Conservation (phyloP, 352 stramenopile species). For the Aphanomyces euteiches region DNA sequence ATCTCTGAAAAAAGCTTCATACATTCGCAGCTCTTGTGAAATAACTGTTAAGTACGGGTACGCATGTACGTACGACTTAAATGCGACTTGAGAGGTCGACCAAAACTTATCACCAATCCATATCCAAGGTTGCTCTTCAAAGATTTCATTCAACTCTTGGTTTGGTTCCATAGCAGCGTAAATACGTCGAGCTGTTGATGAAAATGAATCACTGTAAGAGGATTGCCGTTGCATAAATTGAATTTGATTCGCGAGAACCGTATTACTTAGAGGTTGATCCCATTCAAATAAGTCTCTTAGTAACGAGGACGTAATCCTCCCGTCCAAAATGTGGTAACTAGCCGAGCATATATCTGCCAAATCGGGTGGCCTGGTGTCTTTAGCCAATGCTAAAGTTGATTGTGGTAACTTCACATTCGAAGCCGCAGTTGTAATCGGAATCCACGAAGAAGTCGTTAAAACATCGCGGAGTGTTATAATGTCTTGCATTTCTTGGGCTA, state of each 20-base stretch:
- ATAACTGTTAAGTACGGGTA: constrained; percentile 63
- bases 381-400: constrained; percentile 45
- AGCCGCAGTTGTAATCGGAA: constrained; percentile 44
- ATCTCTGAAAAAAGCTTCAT: constrained; percentile 54
- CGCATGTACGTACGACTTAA: constrained; percentile 47
- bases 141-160: background rate
- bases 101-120: constrained; percentile 65
- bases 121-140: constrained; percentile 43
- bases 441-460: constrained; percentile 52
- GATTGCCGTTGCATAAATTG: constrained; percentile 31
- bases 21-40: constrained; percentile 60
- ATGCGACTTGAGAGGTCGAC: constrained; percentile 47
- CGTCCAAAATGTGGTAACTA: constrained; percentile 57
- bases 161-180: constrained; percentile 37
- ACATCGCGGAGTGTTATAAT: constrained; percentile 46
- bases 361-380: constrained; percentile 39
- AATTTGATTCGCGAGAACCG: constrained; percentile 49
- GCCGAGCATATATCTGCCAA: constrained; percentile 59
- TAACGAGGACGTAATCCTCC: constrained; percentile 41
- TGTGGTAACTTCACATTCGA: constrained; percentile 43
- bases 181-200: constrained; percentile 30
- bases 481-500: constrained; percentile 49
- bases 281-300: constrained; percentile 48
- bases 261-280: constrained; percentile 39
- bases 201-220: too few species aligned